A percentile compares a stretch with the other conserved stretches of the same genome.
Conservation (phyloP, 2,329 filamentous ascomycete genomes). For the Sporothrix protearum region DNA sequence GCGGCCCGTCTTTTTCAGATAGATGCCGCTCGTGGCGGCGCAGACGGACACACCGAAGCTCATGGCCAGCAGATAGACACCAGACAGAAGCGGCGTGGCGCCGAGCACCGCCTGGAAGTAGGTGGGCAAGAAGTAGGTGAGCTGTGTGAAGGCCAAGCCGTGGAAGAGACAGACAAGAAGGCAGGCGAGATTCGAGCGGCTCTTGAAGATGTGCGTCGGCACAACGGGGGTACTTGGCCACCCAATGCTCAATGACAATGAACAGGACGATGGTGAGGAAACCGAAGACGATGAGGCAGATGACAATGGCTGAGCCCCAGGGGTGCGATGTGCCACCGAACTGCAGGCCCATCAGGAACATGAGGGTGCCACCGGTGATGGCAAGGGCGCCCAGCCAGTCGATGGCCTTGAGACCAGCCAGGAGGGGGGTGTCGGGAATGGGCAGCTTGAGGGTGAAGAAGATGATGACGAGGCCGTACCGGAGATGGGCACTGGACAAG, state of each 20-base stretch:
- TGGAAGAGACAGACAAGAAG: constrained; percentile 48
- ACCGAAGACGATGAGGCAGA: constrained; percentile 62
- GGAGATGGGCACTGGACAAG: constrained; percentile 30
- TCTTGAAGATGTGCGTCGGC: constrained; percentile 58
- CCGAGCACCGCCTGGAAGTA: constrained; percentile 68
- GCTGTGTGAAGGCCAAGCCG: constrained; percentile 58
- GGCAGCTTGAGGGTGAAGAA: constrained; percentile 64
- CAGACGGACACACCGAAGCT: constrained; percentile 40
- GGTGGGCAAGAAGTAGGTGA: constrained; percentile 68
- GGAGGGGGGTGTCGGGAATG: constrained; percentile 61
- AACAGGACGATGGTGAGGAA: constrained; percentile 48
- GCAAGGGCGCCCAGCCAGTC: constrained; percentile 49
- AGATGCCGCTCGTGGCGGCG: constrained; percentile 38
- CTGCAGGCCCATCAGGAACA: constrained; percentile 69
- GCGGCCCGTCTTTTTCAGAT: constrained; percentile 33
- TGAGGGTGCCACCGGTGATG: constrained; percentile 62
- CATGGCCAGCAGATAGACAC: constrained; percentile 38
- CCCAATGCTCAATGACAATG: constrained; percentile 58
- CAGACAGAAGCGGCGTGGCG: constrained; percentile 58
- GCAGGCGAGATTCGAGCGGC: constrained; percentile 54
- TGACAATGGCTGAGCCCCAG: constrained; percentile 59
- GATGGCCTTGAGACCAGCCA: constrained; percentile 60
- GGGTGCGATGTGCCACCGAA: constrained; percentile 57
- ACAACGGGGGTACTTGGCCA: constrained; percentile 69
- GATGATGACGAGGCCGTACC: constrained; percentile 47